Base-by-base conservation (phyloP, 108 stramenopile genomes). In the Skeletonema grethae region DNA sequence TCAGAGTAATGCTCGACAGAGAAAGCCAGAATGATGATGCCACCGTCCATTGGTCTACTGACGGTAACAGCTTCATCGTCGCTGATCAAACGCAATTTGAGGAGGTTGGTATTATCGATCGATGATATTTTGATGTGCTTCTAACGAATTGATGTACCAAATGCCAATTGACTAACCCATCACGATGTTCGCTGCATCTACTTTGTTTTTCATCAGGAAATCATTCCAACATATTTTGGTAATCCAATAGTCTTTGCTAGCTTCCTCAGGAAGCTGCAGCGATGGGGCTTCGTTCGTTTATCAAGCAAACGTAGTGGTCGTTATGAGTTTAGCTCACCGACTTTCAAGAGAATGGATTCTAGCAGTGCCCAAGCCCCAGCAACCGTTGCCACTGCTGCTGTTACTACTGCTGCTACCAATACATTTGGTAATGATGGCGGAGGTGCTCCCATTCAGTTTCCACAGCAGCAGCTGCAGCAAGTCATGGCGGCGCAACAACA, bases 181-280 rank as follows among this genome's bases (percentile, higher is more conserved):
- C 18, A 22, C 9, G 8, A 15, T 3, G 6, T 1, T 8, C n/a
- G 4, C 48, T 41, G n/a, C n/a, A n/a, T 15, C 39, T 22, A 2
- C 7, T n/a, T 20, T n/a, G 13, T 2, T 1, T 22, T 24, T 0
- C 22, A 22, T 24, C 50, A 53, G 50, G 15, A 53, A 53, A 53
- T 22, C 50, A 53, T 53, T 53, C 50, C 50, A 53, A 22, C 50
- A 8, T 53, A 53, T 53, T 53, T 53, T n/a, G 50, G n/a, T 9
- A 53, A 53, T 0, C 20, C 20, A 53, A 53, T 53, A 7, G 22
- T 22, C 22, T 53, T 53, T 24, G 22, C 50, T 24, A 53, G 50
- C 22, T 53, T 53, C 50, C 50, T 53, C 4, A 20, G 50, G 22
- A 53, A 53, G 22, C 50, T 53, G 20, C 18, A 53, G 1, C 50